phyloP scores from a whole-genome alignment of 1,284 basidiomycete species.

The Tilletia walkeri region DNA sequence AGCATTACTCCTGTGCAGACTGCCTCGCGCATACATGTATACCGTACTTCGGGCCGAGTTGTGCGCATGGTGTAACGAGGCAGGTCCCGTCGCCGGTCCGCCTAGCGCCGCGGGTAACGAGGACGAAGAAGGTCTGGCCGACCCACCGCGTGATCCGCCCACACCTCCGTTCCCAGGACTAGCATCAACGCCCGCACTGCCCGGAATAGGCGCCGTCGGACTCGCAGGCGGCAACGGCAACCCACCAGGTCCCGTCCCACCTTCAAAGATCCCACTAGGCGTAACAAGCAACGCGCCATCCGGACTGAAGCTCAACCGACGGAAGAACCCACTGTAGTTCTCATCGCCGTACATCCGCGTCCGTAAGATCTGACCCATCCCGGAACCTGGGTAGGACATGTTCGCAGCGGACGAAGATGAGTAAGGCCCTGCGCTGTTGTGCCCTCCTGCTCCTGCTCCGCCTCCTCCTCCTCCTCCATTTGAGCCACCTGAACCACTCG shows the following conservation, averaged over 20 bases:
- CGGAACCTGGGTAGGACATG: slow-evolving; percentile 1
- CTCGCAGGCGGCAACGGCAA: neutral
- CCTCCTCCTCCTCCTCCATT: neutral
- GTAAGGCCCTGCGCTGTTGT: neutral
- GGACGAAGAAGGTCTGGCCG: neutral
- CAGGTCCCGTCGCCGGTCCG: neutral
- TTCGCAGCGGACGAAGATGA: neutral
- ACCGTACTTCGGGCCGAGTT: slow-evolving; percentile 66
- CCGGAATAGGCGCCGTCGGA: slow-evolving; percentile 48
- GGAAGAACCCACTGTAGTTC: slow-evolving; percentile 91
- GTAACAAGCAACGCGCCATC: slow-evolving; percentile 90
- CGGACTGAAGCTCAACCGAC: slow-evolving; percentile 86
- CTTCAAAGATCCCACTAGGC: slow-evolving; percentile 82
- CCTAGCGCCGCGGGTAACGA: neutral
- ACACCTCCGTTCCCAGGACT: neutral
- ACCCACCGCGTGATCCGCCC: neutral
- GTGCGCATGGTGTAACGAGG: slow-evolving; percentile 40
- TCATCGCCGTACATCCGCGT: slow-evolving; percentile 81
- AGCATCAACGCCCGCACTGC: neutral
- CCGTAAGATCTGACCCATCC: slow-evolving; percentile 11
- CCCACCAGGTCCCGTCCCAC: slow-evolving; percentile 21
- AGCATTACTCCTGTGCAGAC: slow-evolving; percentile 67
- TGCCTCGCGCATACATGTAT: slow-evolving; percentile 91
- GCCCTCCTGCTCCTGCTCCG: neutral
- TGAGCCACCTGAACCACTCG: neutral